A percentile compares a stretch with the other conserved stretches of the same genome.
Evolutionary conservation across 257 asterid genomes (phyloP).

Genomic region (Anisodus tanguticus): DNA sequence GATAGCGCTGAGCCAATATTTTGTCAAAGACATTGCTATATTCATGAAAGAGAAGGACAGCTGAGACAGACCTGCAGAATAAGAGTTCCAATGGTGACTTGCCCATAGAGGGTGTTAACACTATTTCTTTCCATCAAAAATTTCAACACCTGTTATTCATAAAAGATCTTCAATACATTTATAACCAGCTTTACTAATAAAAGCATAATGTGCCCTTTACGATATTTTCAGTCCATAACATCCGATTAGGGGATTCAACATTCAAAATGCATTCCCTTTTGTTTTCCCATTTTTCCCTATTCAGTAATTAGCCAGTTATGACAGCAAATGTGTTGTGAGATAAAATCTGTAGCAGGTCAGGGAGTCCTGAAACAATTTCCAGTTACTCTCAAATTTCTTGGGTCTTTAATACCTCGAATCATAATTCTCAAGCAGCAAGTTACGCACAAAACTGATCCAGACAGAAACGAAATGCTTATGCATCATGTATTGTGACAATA

Average conservation of each 20-base stretch:
- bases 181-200: slow-evolving; percentile 2
- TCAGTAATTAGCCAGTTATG: slow-evolving; percentile 10
- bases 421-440: slow-evolving; percentile 17
- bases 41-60: not conserved
- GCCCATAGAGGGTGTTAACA: slow-evolving; percentile 71
- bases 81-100: slow-evolving; percentile 85
- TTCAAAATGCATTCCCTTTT: not conserved
- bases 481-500: slow-evolving; percentile 11
- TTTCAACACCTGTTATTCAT: slow-evolving; percentile 64
- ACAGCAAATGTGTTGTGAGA: not conserved
- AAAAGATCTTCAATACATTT: slow-evolving; percentile 17
- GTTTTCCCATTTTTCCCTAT: slow-evolving; percentile 13
- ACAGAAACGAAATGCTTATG: slow-evolving; percentile 12
- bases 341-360: not conserved
- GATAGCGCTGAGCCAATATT: not conserved
- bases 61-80: slow-evolving; percentile 67
- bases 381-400: slow-evolving; percentile 23
- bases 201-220: slow-evolving; percentile 15
- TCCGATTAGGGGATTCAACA: slow-evolving; percentile 20
- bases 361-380: not conserved
- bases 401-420: slow-evolving; percentile 12
- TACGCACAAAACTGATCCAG: slow-evolving; percentile 20
- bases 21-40: slow-evolving; percentile 3
- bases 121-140: slow-evolving; percentile 84
- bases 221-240: not conserved